A percentile compares a stretch with the other conserved stretches of the same genome.
Evolutionary conservation across 306 rosid species (phyloP).

Genomic region (Glycyrrhiza uralensis): DNA sequence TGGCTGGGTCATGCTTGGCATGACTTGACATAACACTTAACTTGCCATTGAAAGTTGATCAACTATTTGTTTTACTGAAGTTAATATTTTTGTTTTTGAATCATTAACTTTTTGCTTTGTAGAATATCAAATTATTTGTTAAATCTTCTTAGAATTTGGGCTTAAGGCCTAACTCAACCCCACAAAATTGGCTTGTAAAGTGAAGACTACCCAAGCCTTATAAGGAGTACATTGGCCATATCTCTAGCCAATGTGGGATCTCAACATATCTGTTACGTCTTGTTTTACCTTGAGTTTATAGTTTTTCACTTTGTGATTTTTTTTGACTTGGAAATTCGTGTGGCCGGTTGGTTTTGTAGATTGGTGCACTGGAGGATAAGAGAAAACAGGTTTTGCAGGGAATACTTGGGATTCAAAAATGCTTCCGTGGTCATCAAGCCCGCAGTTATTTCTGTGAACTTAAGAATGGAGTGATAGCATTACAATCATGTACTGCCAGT

Average conservation of each 20-base stretch:
- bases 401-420: slow-evolving; percentile 63
- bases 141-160: no score
- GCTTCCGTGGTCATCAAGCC: slow-evolving; percentile 69
- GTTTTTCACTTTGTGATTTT: slow-evolving; percentile 21
- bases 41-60: neutral
- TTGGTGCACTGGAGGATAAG: slow-evolving; percentile 65
- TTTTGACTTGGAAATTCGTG: slow-evolving; percentile 29
- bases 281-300: slow-evolving; percentile 20
- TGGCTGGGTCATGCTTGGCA: neutral
- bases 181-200: no score
- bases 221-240: no score
- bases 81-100: slow-evolving; percentile 3
- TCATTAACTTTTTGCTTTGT: neutral
- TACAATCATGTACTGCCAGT: slow-evolving; percentile 64
- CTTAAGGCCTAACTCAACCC: no score
- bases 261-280: neutral
- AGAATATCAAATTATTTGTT: neutral
- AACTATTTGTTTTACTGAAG: neutral
- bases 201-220: no score
- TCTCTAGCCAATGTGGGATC: no score
- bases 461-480: slow-evolving; percentile 44
- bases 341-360: slow-evolving; percentile 46
- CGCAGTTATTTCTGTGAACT: slow-evolving; percentile 51
- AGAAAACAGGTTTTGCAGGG: slow-evolving; percentile 60
- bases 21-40: neutral